Conservation (phyloP, 2,329 filamentous ascomycete species). For the Leptographium procerum region DNA sequence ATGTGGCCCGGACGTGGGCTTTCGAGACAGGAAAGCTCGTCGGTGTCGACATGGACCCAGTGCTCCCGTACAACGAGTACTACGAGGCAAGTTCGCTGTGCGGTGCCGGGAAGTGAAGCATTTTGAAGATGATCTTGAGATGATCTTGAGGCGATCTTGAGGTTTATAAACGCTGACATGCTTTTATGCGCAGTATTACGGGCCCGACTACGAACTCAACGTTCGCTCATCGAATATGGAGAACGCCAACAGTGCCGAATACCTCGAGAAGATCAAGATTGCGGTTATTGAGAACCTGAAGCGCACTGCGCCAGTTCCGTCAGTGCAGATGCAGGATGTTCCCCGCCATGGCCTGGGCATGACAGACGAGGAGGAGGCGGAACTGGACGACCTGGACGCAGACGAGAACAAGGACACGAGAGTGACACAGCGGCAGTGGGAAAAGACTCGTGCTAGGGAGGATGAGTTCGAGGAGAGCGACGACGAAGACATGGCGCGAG, state of each 20-base stretch:
- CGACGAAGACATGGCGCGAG: conserved; percentile 67
- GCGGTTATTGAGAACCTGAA: conserved; percentile 77
- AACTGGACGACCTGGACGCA: conserved; percentile 61
- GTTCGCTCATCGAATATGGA: conserved; percentile 82
- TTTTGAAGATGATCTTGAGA: not conserved
- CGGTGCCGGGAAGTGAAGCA: not conserved
- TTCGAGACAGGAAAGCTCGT: conserved; percentile 90
- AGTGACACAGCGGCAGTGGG: conserved; percentile 70
- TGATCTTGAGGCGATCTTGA: too few relatives aligned
- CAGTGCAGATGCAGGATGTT: conserved; percentile 79
- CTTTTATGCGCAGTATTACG: conserved; percentile 65
- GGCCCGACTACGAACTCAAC: conserved; percentile 80
- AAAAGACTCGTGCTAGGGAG: conserved; percentile 63
- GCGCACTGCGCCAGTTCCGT: conserved; percentile 76
- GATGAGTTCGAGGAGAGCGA: conserved; percentile 83
- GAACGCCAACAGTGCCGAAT: conserved; percentile 76
- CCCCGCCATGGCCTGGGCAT: conserved; percentile 51
- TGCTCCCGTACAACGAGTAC: conserved; percentile 94
- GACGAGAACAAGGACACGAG: conserved; percentile 79
- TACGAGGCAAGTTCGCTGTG: conserved; percentile 63
- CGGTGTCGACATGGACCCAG: conserved; percentile 65
- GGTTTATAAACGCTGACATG: too few relatives aligned
- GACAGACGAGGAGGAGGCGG: conserved; percentile 55
- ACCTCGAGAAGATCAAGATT: conserved; percentile 71
- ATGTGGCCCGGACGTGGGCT: conserved; percentile 93